Evolutionary conservation across 129 eudicot genomes (phyloP), one percentile per base, ranked within the genome.

Genomic region (Deinandra increscens): DNA sequence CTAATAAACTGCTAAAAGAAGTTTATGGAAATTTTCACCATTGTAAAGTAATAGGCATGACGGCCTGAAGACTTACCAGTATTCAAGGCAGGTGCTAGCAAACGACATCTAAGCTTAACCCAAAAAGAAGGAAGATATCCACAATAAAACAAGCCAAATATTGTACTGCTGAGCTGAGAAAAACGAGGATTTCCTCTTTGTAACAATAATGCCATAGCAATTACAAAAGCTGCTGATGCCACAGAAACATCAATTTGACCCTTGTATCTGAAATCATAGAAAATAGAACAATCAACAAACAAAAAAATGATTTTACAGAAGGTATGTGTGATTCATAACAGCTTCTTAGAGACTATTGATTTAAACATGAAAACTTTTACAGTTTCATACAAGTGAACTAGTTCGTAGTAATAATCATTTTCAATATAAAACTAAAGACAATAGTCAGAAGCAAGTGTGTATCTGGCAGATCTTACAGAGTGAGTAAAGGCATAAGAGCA

Each of bases 121-220:
- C 98, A 92, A 55, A 92, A 92, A 49, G 95, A 92, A 76, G 98
- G 98, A 66, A 92, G 96, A 81, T 84, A 92, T 22, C 98, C 98
- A 70, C 98, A 92, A 70, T 92, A 92, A 71, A 92, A 92, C 29
- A 92, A 65, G 26, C 98, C 98, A 80, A 92, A 92, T 85, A 92
- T 84, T 51, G 98, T 75, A 80, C 96, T 92, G 66, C 95, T 92
- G 71, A 92, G 98, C 72, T 92, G 96, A 64, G 98, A 80, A 79
- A 88, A 92, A 64, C 95, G 95, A 60, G 98, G 98, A 80, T 56
- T 85, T 72, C 96, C 89, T 66, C 91, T 92, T 77, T 92, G 98
- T 73, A 92, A 60, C 23, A 92, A 91, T 76, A 92, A 79, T 53
- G 96, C 80, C 82, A 83, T 88, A 14, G 91, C 91, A 81, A 92